Conservation (phyloP, 257 asterid species). For the Anisodus tanguticus region DNA sequence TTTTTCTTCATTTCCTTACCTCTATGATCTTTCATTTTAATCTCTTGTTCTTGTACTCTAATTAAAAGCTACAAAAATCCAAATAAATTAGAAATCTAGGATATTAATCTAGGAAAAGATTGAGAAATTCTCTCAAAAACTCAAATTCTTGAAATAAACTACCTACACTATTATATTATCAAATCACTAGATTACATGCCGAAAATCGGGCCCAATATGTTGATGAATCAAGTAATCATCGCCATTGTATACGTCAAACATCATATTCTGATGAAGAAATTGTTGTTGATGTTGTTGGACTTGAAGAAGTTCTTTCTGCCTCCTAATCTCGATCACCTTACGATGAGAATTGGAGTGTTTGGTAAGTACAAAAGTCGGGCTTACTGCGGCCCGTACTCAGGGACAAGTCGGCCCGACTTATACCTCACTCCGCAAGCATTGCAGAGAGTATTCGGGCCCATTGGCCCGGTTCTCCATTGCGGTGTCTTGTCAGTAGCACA, state of each 20-base stretch:
- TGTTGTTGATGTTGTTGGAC: conserved; percentile 62
- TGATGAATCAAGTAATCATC: conserved; percentile 91
- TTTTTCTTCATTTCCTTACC: neutral
- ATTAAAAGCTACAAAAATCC: conserved; percentile 45
- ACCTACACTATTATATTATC: neutral
- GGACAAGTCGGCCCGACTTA: conserved; percentile 89
- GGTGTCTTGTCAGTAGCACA: conserved; percentile 97
- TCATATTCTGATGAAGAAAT: conserved; percentile 59
- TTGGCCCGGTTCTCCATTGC: conserved; percentile 94
- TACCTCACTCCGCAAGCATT: conserved; percentile 92
- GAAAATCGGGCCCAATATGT: conserved; percentile 73
- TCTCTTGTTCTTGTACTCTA: neutral
- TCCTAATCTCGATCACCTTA: conserved; percentile 79
- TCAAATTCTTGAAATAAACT: neutral
- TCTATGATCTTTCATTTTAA: neutral
- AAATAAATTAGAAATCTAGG: conserved; percentile 49
- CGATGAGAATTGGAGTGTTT: conserved; percentile 92
- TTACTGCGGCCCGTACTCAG: conserved; percentile 87
- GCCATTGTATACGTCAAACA: conserved; percentile 63
- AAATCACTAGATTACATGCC: conserved; percentile 60
- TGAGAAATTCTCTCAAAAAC: neutral
- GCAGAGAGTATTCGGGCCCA: conserved; percentile 97
- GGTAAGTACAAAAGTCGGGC: conserved; percentile 83
- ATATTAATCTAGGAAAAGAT: neutral
- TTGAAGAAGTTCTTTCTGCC: conserved; percentile 72